Conservation (phyloP, 106 monocot species). For the Allium cepa region DNA sequence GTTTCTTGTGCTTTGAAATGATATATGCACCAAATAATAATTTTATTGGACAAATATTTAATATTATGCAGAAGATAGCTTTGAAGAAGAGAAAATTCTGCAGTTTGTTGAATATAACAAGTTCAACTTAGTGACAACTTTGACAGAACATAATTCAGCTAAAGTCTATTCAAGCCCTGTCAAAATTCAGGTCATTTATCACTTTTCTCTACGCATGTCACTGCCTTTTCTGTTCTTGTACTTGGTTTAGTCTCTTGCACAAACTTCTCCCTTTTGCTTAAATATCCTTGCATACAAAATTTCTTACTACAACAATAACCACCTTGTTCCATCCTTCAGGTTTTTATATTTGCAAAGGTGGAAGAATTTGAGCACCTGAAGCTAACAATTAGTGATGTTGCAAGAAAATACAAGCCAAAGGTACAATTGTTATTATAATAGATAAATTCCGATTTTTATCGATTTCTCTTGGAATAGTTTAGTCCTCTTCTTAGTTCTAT, state of each 20-base stretch:
- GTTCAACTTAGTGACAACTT: conserved; percentile 68
- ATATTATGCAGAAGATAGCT: conserved; percentile 49
- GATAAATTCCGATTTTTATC: too few species aligned
- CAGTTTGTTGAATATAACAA: conserved; percentile 74
- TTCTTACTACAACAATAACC: too few species aligned
- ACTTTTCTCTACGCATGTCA: background rate
- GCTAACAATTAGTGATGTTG: conserved; percentile 45
- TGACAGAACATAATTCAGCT: conserved; percentile 84
- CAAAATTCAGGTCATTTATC: conserved; percentile 57
- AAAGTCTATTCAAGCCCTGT: conserved; percentile 74
- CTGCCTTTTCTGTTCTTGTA: background rate
- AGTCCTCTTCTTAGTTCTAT: background rate
- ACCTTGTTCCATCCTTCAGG: conserved; percentile 28
- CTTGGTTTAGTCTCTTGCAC: background rate
- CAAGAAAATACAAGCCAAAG: conserved; percentile 74
- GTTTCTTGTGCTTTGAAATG: conserved; percentile 1
- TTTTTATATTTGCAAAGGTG: conserved; percentile 65
- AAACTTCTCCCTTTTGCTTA: too few species aligned
- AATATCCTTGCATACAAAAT: too few species aligned
- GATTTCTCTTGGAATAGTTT: too few species aligned
- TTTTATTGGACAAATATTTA: background rate
- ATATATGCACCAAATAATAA: background rate
- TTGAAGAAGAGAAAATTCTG: conserved; percentile 69
- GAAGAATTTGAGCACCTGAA: conserved; percentile 47
- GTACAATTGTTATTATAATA: conserved; percentile 12